A percentile compares a stretch with the other conserved stretches of the same genome.
Conservation (phyloP, 176 grass and related monocot genomes). For the Echinochloa phyllopogon region DNA sequence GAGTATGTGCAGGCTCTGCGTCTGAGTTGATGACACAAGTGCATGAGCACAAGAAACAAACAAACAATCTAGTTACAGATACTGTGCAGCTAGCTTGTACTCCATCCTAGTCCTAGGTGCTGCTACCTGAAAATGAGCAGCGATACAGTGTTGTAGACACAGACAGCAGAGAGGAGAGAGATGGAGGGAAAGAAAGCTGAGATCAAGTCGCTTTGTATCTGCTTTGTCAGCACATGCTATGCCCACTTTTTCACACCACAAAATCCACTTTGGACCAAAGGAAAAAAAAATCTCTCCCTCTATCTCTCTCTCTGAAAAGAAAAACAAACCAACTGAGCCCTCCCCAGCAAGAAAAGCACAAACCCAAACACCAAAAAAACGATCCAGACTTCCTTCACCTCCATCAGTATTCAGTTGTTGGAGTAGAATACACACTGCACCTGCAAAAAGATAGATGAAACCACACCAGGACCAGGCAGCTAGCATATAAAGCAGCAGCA, state of each 20-base stretch:
- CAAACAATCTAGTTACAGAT: conserved; percentile 54
- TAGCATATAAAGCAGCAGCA: conserved; percentile 43
- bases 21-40: conserved; percentile 2
- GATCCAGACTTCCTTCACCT: not conserved
- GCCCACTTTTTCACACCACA: conserved; percentile 58
- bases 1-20: not conserved
- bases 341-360: conserved; percentile 86
- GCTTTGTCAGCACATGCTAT: conserved; percentile 72
- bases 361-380: conserved; percentile 33
- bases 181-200: conserved; percentile 44
- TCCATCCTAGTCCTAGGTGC: conserved; percentile 16
- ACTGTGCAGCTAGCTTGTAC: conserved; percentile 30
- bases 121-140: conserved; percentile 37
- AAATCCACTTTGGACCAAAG: conserved; percentile 69
- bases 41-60: conserved; percentile 46
- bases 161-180: conserved; percentile 24
- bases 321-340: conserved; percentile 38
- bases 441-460: conserved; percentile 49
- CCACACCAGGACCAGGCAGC: conserved; percentile 3
- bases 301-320: not conserved
- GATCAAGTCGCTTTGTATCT: conserved; percentile 45
- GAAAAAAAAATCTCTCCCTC: not conserved
- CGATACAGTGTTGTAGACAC: conserved; percentile 5
- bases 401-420: not conserved
- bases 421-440: conserved; percentile 6